These are phyloP conservation scores for Dendrobium officinale DNA, from an alignment of 106 monocot species.

Conservation along the genomic window DNA sequence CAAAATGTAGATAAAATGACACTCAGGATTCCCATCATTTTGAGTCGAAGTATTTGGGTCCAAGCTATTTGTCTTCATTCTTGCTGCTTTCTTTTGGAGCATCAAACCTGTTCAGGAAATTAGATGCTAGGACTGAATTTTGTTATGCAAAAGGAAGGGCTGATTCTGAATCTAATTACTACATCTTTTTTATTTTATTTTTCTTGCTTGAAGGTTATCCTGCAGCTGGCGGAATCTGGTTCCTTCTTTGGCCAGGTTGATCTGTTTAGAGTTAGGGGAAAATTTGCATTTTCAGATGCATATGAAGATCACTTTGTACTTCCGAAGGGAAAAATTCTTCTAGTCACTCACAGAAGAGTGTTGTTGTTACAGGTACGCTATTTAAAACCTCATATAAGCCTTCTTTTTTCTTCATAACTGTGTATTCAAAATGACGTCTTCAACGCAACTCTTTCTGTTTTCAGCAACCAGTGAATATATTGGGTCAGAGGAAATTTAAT, in stretches of 20 bases:
- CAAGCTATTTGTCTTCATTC: too few relatives aligned
- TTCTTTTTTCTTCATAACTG: neutral
- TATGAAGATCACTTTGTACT: slow-evolving; percentile 95
- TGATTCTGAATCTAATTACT: neutral
- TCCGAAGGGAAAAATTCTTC: slow-evolving; percentile 75
- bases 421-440: neutral
- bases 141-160: neutral
- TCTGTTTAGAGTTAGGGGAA: slow-evolving; percentile 92
- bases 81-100: too few relatives aligned
- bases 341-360: slow-evolving; percentile 83
- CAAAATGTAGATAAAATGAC: too few relatives aligned
- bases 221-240: slow-evolving; percentile 93
- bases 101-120: neutral
- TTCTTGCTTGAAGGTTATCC: slow-evolving; percentile 55
- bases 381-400: neutral
- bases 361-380: slow-evolving; percentile 73
- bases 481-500: slow-evolving; percentile 82
- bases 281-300: slow-evolving; percentile 93
- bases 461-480: slow-evolving; percentile 70
- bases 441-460: slow-evolving; percentile 9
- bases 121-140: neutral
- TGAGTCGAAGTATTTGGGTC: too few relatives aligned
- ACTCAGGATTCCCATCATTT: too few relatives aligned
- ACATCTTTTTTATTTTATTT: neutral
- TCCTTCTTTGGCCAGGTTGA: slow-evolving; percentile 94